phyloP scores from a whole-genome alignment of 805 yeast genomes.

The Wickerhamomyces subpelliculosus region DNA sequence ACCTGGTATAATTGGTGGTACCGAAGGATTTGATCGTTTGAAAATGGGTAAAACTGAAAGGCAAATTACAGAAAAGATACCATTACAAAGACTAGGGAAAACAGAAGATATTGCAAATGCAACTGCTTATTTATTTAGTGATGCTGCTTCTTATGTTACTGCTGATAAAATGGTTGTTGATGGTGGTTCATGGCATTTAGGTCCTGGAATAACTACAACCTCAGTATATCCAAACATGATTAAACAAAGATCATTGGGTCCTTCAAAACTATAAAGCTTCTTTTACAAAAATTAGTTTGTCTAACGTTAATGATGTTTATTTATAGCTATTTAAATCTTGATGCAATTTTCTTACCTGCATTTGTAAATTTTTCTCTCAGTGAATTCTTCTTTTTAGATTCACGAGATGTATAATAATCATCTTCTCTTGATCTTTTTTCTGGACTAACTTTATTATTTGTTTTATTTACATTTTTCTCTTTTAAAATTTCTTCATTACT shows the following conservation, averaged over 20 bases:
- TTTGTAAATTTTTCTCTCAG: conserved; percentile 12
- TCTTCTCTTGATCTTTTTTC: conserved; percentile 2
- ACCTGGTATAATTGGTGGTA: conserved; percentile 83
- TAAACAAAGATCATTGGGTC: conserved; percentile 22
- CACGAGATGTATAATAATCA: background rate
- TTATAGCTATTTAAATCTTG: conserved; percentile 7
- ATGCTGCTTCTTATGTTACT: conserved; percentile 70
- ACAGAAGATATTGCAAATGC: conserved; percentile 81
- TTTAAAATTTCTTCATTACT: background rate
- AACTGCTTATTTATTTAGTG: conserved; percentile 77
- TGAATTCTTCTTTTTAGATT: conserved; percentile 1
- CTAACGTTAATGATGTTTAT: background rate
- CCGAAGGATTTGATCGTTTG: conserved; percentile 79
- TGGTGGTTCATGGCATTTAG: conserved; percentile 87
- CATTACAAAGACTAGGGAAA: conserved; percentile 58
- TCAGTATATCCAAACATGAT: conserved; percentile 40
- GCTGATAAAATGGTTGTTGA: conserved; percentile 82
- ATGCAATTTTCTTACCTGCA: conserved; percentile 23
- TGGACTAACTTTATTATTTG: background rate
- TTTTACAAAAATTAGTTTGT: background rate
- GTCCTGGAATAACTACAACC: conserved; percentile 33
- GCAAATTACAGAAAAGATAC: conserved; percentile 38
- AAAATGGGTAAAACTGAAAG: conserved; percentile 33
- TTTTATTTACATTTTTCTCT: conserved; percentile 3
- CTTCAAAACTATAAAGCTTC: conserved; percentile 28